Evolutionary conservation across 208 protist genomes (phyloP).

Genomic region (Leishmania turanica): DNA sequence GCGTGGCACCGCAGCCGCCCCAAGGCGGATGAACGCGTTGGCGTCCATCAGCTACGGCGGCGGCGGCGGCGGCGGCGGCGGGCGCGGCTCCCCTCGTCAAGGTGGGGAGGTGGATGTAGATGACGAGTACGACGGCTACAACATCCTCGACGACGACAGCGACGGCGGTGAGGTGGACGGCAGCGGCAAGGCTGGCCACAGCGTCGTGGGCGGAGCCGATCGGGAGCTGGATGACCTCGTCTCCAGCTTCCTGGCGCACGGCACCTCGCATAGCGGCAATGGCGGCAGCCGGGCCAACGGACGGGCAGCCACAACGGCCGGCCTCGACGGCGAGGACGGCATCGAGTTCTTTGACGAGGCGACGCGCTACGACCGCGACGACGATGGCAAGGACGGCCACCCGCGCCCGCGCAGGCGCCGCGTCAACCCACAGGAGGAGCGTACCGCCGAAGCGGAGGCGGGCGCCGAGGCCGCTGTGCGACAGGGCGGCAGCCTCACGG

Average conservation of each 20-base stretch:
- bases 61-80: conserved; percentile 5
- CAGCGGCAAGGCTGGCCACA: conserved; percentile 4
- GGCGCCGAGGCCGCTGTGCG: conserved; percentile 47
- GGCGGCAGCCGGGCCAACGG: not conserved
- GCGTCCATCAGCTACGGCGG: conserved; percentile 27
- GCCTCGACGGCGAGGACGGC: conserved; percentile 33
- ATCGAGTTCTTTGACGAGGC: conserved; percentile 61
- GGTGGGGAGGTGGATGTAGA: conserved; percentile 16
- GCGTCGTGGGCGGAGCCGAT: conserved; percentile 20
- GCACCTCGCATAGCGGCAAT: conserved; percentile 7
- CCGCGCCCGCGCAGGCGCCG: conserved; percentile 7
- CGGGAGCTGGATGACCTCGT: conserved; percentile 54
- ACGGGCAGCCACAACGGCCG: not conserved
- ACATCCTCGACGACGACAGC: conserved; percentile 68
- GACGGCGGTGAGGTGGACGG: conserved; percentile 31
- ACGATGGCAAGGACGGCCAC: conserved; percentile 22
- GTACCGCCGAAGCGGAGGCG: conserved; percentile 38
- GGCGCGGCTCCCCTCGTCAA: not conserved
- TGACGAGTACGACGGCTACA: conserved; percentile 49
- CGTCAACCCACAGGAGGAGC: conserved; percentile 31
- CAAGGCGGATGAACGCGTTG: conserved; percentile 27
- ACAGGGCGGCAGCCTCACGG: conserved; percentile 51
- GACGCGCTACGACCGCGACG: conserved; percentile 13
- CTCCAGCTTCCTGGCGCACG: conserved; percentile 41
- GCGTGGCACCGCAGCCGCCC: not conserved